phyloP scores from a whole-genome alignment of 1,284 basidiomycete species.

The Agroathelia rolfsii region DNA sequence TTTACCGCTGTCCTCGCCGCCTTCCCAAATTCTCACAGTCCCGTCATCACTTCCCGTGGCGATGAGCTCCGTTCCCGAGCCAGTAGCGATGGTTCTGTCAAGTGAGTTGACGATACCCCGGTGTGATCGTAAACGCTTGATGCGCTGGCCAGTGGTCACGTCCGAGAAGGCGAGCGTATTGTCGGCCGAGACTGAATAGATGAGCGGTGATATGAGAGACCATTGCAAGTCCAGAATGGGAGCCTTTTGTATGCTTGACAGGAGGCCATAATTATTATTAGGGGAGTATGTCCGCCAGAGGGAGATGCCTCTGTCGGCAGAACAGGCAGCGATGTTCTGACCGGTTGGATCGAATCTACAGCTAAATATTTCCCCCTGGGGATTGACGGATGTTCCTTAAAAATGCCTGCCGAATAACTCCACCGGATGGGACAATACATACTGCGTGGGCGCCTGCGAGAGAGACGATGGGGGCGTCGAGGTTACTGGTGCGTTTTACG shows the following conservation, averaged over 20 bases:
- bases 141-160: slow-evolving; percentile 66
- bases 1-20: slow-evolving; percentile 67
- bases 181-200: slow-evolving; percentile 82
- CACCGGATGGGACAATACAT: slow-evolving; percentile 16
- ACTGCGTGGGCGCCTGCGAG: slow-evolving; percentile 69
- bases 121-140: slow-evolving; percentile 73
- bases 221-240: slow-evolving; percentile 75
- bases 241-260: slow-evolving; percentile 67
- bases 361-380: slow-evolving; percentile 65
- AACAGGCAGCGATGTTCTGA: slow-evolving; percentile 76
- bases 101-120: slow-evolving; percentile 81
- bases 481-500: slow-evolving; percentile 68
- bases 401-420: neutral
- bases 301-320: slow-evolving; percentile 70
- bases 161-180: slow-evolving; percentile 69
- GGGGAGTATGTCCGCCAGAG: slow-evolving; percentile 76
- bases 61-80: slow-evolving; percentile 74
- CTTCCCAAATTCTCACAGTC: slow-evolving; percentile 82
- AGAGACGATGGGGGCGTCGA: slow-evolving; percentile 76
- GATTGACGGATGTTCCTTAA: neutral
- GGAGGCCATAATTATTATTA: slow-evolving; percentile 73
- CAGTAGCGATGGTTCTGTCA: slow-evolving; percentile 75
- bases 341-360: slow-evolving; percentile 77
- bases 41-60: slow-evolving; percentile 86
- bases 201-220: slow-evolving; percentile 58